Base-by-base conservation (phyloP, 2,329 filamentous ascomycete species). In the Colletotrichum orbiculare region DNA sequence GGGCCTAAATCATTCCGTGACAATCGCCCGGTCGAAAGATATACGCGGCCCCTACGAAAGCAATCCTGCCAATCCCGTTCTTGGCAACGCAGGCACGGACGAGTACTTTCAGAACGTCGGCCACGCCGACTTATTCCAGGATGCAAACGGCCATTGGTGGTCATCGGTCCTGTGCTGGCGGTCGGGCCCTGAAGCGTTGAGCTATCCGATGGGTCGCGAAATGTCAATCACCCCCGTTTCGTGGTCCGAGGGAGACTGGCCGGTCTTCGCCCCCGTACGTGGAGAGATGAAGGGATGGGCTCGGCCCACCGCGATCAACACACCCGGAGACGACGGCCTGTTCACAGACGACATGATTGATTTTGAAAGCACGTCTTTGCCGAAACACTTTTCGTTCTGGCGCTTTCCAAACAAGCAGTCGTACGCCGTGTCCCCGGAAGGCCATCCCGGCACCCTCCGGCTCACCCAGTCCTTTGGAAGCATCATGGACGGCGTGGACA, bases 161-260 rank as follows among this genome's bases (percentile, higher is more conserved):
- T 80, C 77, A 0, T 74, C 82, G 8, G 77, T 78, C 2, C 72
- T 87, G 2, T 75, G 80, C 1, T 82, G 80, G 0, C 75, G 84
- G 2, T 77, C 75, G 15, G 82, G 79, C 0, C 76, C 79, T 0
- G 72, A 73, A 9, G 83, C 73, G 66, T 39, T 52, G 25, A 73
- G 73, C 33, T 85, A 82, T 68, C 82, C 83, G 0, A 85, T 87
- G 84, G 85, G 85, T 2, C 75, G 86, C 8, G 85, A 88, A 69
- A 80, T 81, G 0, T 80, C 85, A 0, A 71, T 86, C 4, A 78
- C 77, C 11, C 78, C 82, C 0, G 82, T 80, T 13, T 43, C 39
- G 4, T 54, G 52, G 52, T 11, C 25, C 5, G 39, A 25, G 10
- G 52, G 39, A 1, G 17, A n/a, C 2, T 54, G 52, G 52, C 52